These are phyloP conservation scores for Russula emetica DNA, from an alignment of 768 basidiomycete genomes.

Conservation along the genomic window DNA sequence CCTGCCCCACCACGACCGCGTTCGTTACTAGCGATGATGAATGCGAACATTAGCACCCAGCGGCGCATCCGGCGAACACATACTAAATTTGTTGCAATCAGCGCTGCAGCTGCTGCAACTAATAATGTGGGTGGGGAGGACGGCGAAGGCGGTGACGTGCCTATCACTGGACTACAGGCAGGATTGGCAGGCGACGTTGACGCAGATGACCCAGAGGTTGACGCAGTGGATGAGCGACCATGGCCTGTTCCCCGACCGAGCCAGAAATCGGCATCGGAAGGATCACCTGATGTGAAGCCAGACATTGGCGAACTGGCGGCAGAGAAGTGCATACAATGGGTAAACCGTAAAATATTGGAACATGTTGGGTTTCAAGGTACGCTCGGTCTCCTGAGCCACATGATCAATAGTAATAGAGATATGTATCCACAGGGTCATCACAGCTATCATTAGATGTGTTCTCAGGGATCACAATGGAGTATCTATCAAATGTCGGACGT, in stretches of 20 bases:
- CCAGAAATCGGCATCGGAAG: conserved; percentile 21
- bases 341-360: conserved; percentile 72
- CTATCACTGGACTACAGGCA: neutral
- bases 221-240: conserved; percentile 61
- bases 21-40: conserved; percentile 66
- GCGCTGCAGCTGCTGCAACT: conserved; percentile 35
- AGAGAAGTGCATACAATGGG: conserved; percentile 64
- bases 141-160: conserved; percentile 23
- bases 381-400: conserved; percentile 27
- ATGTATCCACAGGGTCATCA: conserved; percentile 54
- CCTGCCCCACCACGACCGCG: conserved; percentile 25
- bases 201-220: conserved; percentile 38
- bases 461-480: conserved; percentile 71
- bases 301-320: conserved; percentile 62
- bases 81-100: conserved; percentile 60
- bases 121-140: conserved; percentile 35
- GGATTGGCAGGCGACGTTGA: conserved; percentile 24
- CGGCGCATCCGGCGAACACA: conserved; percentile 70
- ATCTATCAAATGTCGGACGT: conserved; percentile 78
- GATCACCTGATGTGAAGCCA: conserved; percentile 30
- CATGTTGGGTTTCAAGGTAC: conserved; percentile 90
- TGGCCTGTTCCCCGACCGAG: conserved; percentile 39
- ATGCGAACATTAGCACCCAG: conserved; percentile 70
- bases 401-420: neutral
- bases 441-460: conserved; percentile 72